Conservation (phyloP, 371 early-diverging fungal genomes). For the Parasitella parasitica region DNA sequence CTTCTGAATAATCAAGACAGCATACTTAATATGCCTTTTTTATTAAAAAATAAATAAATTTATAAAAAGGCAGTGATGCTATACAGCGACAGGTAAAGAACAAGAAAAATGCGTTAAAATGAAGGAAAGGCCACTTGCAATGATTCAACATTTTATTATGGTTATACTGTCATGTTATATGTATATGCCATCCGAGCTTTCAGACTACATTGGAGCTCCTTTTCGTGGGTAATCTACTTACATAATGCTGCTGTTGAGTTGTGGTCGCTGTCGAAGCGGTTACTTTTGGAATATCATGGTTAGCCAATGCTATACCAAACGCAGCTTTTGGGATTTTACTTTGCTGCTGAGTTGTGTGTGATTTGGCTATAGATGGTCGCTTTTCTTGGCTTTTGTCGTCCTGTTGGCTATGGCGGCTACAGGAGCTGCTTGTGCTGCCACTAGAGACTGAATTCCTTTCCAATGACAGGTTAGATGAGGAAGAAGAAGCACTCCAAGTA, state of each 20-base stretch:
- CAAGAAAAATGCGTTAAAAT: no score
- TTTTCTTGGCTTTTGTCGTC: neutral
- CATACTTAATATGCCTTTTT: no score
- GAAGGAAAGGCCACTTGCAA: no score
- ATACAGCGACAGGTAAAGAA: no score
- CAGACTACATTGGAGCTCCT: neutral
- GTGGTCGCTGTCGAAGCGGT: no score
- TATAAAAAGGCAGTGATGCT: no score
- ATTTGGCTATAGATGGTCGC: neutral
- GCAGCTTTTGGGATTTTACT: neutral
- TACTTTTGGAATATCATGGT: neutral
- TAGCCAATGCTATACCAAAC: neutral
- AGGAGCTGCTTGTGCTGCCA: neutral
- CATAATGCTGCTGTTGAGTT: neutral
- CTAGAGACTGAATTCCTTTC: neutral
- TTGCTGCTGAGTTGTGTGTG: neutral
- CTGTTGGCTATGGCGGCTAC: neutral
- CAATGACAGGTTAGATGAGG: neutral
- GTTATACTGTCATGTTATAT: no score
- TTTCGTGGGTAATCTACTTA: neutral
- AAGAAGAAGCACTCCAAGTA: constrained; percentile 1
- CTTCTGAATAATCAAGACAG: no score
- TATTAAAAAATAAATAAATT: no score
- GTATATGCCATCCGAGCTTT: no score
- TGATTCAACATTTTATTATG: neutral